Evolutionary conservation across 192 early-diverging fungal species (phyloP).

Genomic region (Dissophora globulifera): DNA sequence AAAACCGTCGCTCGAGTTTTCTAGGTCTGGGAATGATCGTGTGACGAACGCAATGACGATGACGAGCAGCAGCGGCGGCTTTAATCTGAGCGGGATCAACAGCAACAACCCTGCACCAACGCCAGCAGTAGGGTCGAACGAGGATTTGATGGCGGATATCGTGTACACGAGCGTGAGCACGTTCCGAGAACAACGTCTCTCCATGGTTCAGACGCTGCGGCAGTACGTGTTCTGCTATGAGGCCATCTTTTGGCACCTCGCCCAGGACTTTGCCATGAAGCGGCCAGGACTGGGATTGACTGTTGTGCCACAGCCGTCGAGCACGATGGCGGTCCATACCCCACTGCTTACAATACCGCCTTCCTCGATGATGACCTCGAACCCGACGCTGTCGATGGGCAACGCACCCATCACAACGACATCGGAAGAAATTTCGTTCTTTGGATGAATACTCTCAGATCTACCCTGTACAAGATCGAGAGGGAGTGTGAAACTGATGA

Average conservation of each 20-base stretch:
- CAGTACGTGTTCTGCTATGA: conserved; percentile 91
- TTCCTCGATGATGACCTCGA: neutral
- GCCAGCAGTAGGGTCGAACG: neutral
- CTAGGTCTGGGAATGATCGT: conserved; percentile 60
- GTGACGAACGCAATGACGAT: conserved; percentile 40
- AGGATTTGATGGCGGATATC: conserved; percentile 56
- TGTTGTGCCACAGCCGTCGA: conserved; percentile 20
- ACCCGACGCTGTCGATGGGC: conserved; percentile 3
- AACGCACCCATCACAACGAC: conserved; percentile 14
- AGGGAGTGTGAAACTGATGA: no score
- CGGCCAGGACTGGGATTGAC: conserved; percentile 20
- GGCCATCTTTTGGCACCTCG: conserved; percentile 67
- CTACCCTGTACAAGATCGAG: no score
- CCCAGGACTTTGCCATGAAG: conserved; percentile 27
- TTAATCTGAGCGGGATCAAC: neutral
- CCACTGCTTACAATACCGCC: conserved; percentile 35
- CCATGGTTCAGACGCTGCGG: conserved; percentile 81
- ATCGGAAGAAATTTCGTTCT: conserved; percentile 21
- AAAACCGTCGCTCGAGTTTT: conserved; percentile 46
- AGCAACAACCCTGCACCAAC: neutral
- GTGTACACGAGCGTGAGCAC: conserved; percentile 67
- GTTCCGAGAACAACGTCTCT: conserved; percentile 82
- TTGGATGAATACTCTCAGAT: conserved; percentile 3
- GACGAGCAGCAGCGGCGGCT: neutral
- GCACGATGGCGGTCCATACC: conserved; percentile 43